Base-by-base conservation (phyloP, 306 rosid species). In the Quercus gilva region DNA sequence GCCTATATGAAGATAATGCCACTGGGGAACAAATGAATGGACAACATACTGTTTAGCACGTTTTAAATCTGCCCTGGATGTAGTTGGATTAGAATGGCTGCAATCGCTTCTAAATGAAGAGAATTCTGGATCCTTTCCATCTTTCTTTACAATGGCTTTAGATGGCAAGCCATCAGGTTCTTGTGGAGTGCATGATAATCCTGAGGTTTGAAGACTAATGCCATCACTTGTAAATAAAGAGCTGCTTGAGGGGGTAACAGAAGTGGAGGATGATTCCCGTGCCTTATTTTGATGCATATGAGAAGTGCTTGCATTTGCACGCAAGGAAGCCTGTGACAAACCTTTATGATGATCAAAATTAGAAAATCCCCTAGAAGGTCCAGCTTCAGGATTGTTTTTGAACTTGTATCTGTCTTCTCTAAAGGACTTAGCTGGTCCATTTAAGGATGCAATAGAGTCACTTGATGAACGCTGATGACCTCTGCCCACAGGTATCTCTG, bases 401-500 rank as follows among this genome's bases (percentile, higher is more conserved):
- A 35, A 69, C 59, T 43, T 78, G 20, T 31, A 49, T 55, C 33
- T 55, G 3, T 77, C 82, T 43, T 77, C 74, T 23, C 65, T 23
- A 64, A 60, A 51, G 60, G 64, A 15, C 26, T 56, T 73, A 5
- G 71, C 55, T 18, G 21, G 70, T 25, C 61, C 52, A 2, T 75
- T 78, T 6, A 76, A 25, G 68, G 35, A 70, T 9, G 87, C 71
- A 70, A 79, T 25, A 28, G 87, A 70, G 55, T 84, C 83, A 61
- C 87, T 84, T 6, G 83, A 84, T 63, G 81, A 84, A 31, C 87
- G 87, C 53, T 78, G 72, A 64, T 79, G 84, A 21, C 81, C 75
- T 41, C 65, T 53, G 29, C 78, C 8, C 29, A 55, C 53, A 37
- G 84, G 84, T 28, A 78, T 70, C 67, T 84, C 78, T 15, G 78